phyloP scores from a whole-genome alignment of 176 grass and related monocot genomes.

The Carex scoparia region DNA sequence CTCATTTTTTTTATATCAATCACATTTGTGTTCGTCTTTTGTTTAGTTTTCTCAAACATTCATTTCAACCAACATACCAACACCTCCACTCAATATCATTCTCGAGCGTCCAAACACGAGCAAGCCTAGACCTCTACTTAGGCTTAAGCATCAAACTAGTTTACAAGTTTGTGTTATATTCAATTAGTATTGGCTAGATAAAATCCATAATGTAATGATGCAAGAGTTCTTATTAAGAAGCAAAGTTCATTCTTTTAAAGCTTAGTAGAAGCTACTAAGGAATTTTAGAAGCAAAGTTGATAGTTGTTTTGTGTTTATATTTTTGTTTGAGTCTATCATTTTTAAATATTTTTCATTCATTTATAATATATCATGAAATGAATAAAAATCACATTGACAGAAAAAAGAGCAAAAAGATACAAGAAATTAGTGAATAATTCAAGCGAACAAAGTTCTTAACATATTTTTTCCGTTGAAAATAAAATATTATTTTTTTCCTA shows the following conservation, averaged over 20 bases:
- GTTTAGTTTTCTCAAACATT: neutral
- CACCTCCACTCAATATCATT: neutral
- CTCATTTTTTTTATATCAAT: neutral
- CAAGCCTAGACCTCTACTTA: too few relatives aligned
- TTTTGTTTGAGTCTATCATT: too few relatives aligned
- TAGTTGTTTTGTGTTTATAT: too few relatives aligned
- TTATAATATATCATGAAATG: neutral
- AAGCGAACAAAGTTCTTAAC: neutral
- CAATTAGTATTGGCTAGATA: too few relatives aligned
- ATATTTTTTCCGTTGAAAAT: neutral
- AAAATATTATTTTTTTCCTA: neutral
- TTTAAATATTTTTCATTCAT: neutral
- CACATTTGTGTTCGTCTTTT: neutral
- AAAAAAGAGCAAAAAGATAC: neutral
- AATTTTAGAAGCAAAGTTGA: too few relatives aligned
- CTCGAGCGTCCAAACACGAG: neutral
- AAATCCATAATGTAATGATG: too few relatives aligned
- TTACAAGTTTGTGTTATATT: too few relatives aligned
- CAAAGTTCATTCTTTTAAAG: too few relatives aligned
- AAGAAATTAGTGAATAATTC: neutral
- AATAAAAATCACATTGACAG: neutral
- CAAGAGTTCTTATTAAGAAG: too few relatives aligned
- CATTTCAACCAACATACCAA: neutral
- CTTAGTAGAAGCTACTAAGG: too few relatives aligned
- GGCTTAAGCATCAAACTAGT: too few relatives aligned